Evolutionary conservation across 208 protist species (phyloP), one percentile per base, ranked within the genome.

Genomic region (Trypanosoma platydactyli): DNA sequence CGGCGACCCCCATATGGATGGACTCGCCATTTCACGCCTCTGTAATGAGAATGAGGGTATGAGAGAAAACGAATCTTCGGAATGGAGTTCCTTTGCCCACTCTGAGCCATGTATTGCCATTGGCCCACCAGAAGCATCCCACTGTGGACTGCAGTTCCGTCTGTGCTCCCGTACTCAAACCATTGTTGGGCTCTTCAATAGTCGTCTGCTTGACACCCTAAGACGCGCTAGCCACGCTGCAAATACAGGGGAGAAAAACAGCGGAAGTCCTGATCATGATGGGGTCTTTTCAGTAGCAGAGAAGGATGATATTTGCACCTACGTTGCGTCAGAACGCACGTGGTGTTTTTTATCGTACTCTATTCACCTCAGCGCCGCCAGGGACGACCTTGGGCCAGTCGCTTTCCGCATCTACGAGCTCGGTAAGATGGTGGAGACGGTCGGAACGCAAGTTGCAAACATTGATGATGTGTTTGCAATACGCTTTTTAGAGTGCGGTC

Each of bases 21-120:
- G 59, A 20, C 5, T 35, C 29, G 59, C 59, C 29, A 53, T 64
- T 51, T 64, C 59, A 4, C 56, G 56, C 30, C 5, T 62, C 30
- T 3, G 54, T 20, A 45, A 15, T 18, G 35, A 29, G 6, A 7
- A 18, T 16, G n/a, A 11, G 3, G 35, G n/a, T 25, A 20, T 15
- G 12, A 41, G 11, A 6, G 11, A 57, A 12, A 52, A 44, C 33
- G 42, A 50, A 5, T 5, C 27, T 16, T 20, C 22, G 20, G 40
- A 30, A 13, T 62, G 56, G 56, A 24, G 12, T 50, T 30, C 56
- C 29, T 62, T 62, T 50, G 56, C 38, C 16, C 40, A 46, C 12
- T 51, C 56, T 46, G 44, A 62, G 30, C 56, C 56, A 7, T 62
- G 56, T 13, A 20, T 62, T 50, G 35, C 56, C 15, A 20, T 30